Evolutionary conservation across 169 alveolate species (phyloP), one percentile per base, ranked within the genome.

Genomic region (Plasmodium blacklocki): DNA sequence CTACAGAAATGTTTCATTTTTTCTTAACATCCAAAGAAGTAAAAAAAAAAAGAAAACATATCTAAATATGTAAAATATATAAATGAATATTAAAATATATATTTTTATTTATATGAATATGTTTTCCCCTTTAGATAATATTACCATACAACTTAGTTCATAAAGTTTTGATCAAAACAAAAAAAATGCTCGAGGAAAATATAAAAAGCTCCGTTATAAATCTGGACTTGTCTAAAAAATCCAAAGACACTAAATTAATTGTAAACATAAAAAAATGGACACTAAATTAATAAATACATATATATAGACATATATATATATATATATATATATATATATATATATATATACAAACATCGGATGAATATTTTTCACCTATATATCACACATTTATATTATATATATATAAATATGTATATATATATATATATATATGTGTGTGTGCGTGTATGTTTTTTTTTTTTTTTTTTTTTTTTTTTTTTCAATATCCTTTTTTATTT

Each of bases 111-210:
- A 26, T 52, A 32, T 32, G 0, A 0, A 32, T 32, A 32, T 32
- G 6, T 23, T 72, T 14, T 12, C 12, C 43, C 19, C 14, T 43
- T 26, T 58, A 80, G 90, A 63, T 63, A 23, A 26, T 67, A 19
- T 54, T 80, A 3, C 90, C 90, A 7, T 45, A 32, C n/a, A 52
- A 58, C 47, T 32, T 80, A 60, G 90, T 80, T 3, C 43, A 18
- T 15, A 80, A 66, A 47, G 58, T 80, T 23, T 32, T 80, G 12
- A 67, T 7, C 8, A 70, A 67, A 49, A 80, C 90, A 7, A 43
- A 67, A 56, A 80, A 68, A 62, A 80, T 80, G 90, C 83, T 80
- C 2, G 78, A 67, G n/a, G 85, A 80, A 9, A 80, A 80, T 32
- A 58, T 80, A 7, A 80, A 80, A 62, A 80, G 73, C 29, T 80